Conservation (phyloP, 345 rosid species). For the Eutrema yunnanense region DNA sequence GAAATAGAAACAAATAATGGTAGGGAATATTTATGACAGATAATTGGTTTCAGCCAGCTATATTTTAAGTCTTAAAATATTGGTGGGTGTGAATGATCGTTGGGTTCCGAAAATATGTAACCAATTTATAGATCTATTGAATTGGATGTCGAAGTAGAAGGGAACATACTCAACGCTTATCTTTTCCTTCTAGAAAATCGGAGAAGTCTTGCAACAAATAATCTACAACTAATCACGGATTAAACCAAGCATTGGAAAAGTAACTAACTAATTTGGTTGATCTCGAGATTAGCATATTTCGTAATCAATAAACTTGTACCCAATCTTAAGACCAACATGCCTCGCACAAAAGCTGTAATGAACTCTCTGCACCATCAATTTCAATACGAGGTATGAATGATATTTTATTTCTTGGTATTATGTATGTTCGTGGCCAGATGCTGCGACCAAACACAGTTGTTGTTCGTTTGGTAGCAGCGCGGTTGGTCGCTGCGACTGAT, state of each 20-base stretch:
- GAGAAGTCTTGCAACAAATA: slow-evolving; percentile 5
- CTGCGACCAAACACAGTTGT: too few relatives aligned
- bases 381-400: background rate
- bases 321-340: slow-evolving; percentile 15
- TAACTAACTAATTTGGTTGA: background rate
- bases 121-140: slow-evolving; percentile 7
- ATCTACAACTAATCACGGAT: background rate
- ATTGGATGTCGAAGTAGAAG: slow-evolving; percentile 15
- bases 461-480: too few relatives aligned
- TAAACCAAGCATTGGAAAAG: background rate
- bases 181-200: background rate
- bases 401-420: background rate
- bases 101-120: background rate
- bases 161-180: slow-evolving; percentile 15
- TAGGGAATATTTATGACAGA: background rate
- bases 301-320: background rate
- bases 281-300: slow-evolving; percentile 8
- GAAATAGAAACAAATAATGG: background rate
- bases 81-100: background rate
- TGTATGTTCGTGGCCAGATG: too few relatives aligned
- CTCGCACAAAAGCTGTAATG: background rate
- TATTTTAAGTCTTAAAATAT: background rate
- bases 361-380: background rate
- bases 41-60: background rate
- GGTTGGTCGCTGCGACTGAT: too few relatives aligned